Evolutionary conservation across 495 filamentous ascomycete species (phyloP), one percentile per base, ranked within the genome.

Genomic region (Neurospora terricola): DNA sequence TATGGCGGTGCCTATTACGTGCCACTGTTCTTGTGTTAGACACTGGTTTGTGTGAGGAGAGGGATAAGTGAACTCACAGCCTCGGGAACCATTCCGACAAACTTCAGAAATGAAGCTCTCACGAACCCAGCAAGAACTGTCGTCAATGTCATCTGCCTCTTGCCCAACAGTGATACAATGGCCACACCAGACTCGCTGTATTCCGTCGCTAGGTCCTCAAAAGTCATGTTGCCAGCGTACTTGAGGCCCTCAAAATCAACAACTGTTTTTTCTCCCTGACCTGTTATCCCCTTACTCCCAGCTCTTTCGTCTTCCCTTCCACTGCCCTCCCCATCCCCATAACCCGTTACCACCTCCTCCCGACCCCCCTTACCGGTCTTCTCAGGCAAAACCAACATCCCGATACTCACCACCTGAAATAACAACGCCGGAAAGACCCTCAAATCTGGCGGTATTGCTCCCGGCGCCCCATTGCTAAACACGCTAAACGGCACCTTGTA

Each of bases 61-160:
- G 16, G 3, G 27, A 72, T 3, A 62, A 2, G 7, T 23, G 0
- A 14, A 77, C 75, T 78, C 71, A 85, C 82, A 69, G 84, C 78
- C 71, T 88, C 86, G 0, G 85, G 83, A 18, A 88, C 84, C 78
- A 85, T 80, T 5, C 81, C 86, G 21, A 77, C 80, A 75, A 85
- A 87, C 70, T 87, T 88, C 45, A 87, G 77, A 48, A 83, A 86
- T 6, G 78, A 70, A 5, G 82, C 83, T 71, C 85, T 81, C 21
- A 88, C 68, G 77, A 89, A 90, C 39, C 88, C 88, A 38, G 87
- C 84, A 73, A 89, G 77, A 23, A 90, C 87, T 0, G 84, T 87
- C 12, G 86, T 84, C 27, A 89, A 73, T 14, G 83, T 86, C 73
- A 88, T 87, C 48, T 86, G 79, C 70, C 84, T 81, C 75, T 89